Conservation (phyloP, 257 asterid species). For the Solanum arcanum region DNA sequence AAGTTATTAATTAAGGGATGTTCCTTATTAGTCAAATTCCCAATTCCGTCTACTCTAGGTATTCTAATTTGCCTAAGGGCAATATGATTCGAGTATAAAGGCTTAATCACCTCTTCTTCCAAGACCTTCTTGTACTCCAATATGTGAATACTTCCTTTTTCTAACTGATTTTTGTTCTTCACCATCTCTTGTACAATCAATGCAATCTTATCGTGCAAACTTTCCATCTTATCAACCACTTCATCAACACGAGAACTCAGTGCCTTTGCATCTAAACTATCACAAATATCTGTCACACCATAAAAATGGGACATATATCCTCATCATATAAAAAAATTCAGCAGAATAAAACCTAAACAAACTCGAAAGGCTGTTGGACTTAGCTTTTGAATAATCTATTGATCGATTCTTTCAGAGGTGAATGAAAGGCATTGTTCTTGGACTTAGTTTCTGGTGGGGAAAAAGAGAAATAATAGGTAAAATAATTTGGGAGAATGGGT, state of each 20-base stretch:
- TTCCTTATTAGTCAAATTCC: slow-evolving; percentile 27
- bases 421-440: no score
- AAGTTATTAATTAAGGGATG: slow-evolving; percentile 62
- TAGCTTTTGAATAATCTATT: no score
- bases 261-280: slow-evolving; percentile 25
- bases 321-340: slow-evolving; percentile 54
- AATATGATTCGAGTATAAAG: slow-evolving; percentile 68
- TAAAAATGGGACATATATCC: slow-evolving; percentile 58
- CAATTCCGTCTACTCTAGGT: slow-evolving; percentile 26
- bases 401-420: no score
- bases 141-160: slow-evolving; percentile 22
- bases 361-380: slow-evolving; percentile 41
- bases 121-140: slow-evolving; percentile 49
- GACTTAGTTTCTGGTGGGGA: no score
- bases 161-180: slow-evolving; percentile 13
- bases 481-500: no score
- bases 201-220: slow-evolving; percentile 57
- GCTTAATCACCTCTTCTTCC: slow-evolving; percentile 68
- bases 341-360: slow-evolving; percentile 51
- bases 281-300: slow-evolving; percentile 15
- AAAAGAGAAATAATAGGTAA: no score
- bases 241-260: slow-evolving; percentile 43
- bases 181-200: slow-evolving; percentile 45
- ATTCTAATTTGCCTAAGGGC: slow-evolving; percentile 67
- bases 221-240: slow-evolving; percentile 51